Evolutionary conservation across 148 eudicot genomes (phyloP).

Genomic region (Amaranthus palmeri): DNA sequence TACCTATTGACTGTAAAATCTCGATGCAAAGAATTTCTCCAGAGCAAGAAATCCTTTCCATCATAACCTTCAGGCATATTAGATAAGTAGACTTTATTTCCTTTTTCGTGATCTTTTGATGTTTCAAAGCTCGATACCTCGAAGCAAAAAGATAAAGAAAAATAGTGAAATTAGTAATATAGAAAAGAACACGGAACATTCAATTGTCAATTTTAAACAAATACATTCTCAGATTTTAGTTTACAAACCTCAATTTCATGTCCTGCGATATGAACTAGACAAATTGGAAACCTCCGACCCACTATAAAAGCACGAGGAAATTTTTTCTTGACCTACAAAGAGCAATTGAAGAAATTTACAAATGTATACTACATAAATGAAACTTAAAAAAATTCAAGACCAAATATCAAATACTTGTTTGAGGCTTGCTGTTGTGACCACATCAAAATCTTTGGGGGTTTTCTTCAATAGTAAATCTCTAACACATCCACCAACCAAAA

Average conservation of each 20-base stretch:
- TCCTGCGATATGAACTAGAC: constrained; percentile 57
- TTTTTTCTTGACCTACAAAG: constrained; percentile 44
- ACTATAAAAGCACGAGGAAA: constrained; percentile 60
- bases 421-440: constrained; percentile 79
- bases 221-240: constrained; percentile 2
- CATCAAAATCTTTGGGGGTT: constrained; percentile 89
- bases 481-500: constrained; percentile 96
- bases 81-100: constrained; percentile 21
- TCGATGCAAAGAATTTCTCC: constrained; percentile 62
- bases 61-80: constrained; percentile 47
- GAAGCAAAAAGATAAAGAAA: constrained; percentile 3
- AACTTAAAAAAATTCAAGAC: neutral
- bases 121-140: constrained; percentile 93
- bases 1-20: constrained; percentile 96
- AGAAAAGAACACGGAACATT: neutral
- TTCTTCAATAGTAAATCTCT: constrained; percentile 77
- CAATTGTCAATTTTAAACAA: neutral
- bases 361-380: constrained; percentile 3
- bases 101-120: constrained; percentile 28
- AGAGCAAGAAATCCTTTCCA: constrained; percentile 46
- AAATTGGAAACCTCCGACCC: constrained; percentile 82
- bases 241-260: constrained; percentile 67
- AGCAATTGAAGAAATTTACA: constrained; percentile 2
- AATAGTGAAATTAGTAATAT: neutral
- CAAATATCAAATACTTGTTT: constrained; percentile 37